Percentiles rank a stretch among this genome's conserved stretches.
Conservation (phyloP, 768 basidiomycete genomes). For the Phaffia australis region DNA sequence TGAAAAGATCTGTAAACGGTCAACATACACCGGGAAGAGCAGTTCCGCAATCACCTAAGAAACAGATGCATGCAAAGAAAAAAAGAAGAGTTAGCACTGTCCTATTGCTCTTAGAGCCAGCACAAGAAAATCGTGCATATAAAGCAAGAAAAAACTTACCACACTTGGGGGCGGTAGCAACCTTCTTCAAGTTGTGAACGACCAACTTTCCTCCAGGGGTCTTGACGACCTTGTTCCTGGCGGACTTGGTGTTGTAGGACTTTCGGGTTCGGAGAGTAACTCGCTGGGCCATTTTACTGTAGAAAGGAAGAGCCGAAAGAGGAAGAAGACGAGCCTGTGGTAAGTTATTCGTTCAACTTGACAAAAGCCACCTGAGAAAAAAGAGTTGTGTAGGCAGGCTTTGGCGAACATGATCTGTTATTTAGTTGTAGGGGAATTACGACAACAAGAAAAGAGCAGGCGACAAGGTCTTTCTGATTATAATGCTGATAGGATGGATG, state of each 20-base stretch:
- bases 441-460: too few relatives aligned
- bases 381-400: not conserved
- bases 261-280: constrained; percentile 98
- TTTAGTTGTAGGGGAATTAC: too few relatives aligned
- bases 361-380: not conserved
- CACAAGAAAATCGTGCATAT: not conserved
- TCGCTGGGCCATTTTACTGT: constrained; percentile 82
- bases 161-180: constrained; percentile 44
- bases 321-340: not conserved
- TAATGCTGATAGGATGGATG: too few relatives aligned
- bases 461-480: too few relatives aligned
- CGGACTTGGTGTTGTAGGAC: constrained; percentile 95
- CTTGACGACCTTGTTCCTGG: constrained; percentile 88
- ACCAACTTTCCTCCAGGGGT: constrained; percentile 88
- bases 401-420: not conserved
- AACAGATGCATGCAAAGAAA: constrained; percentile 55
- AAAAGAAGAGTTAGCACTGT: not conserved
- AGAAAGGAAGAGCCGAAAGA: not conserved
- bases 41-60: constrained; percentile 91
- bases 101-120: not conserved
- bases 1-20: not conserved
- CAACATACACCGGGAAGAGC: constrained; percentile 81
- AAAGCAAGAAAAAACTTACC: constrained; percentile 4
- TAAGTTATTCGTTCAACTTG: too few relatives aligned
- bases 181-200: constrained; percentile 96